Evolutionary conservation across 495 filamentous ascomycete species (phyloP).

Genomic region (Daldinia childiae): DNA sequence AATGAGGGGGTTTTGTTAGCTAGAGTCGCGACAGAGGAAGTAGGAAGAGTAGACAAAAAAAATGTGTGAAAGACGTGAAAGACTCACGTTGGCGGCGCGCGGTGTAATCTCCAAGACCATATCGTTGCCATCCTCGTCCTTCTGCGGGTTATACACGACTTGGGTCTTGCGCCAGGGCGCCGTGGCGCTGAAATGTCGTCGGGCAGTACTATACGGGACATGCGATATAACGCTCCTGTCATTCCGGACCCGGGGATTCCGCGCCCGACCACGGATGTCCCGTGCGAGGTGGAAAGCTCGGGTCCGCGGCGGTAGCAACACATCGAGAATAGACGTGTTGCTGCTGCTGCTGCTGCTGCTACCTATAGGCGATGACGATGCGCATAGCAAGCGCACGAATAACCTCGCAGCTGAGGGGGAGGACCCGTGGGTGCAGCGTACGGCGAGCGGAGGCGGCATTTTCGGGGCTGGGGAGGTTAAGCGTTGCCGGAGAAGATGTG

Average conservation of each 20-base stretch:
- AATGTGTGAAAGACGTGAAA: neutral
- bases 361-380: conserved; percentile 28
- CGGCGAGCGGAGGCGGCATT: conserved; percentile 47
- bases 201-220: neutral
- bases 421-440: conserved; percentile 47
- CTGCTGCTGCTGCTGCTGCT: conserved; percentile 8
- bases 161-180: conserved; percentile 47
- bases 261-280: conserved; percentile 17
- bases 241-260: conserved; percentile 12
- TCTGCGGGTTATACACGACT: conserved; percentile 69
- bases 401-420: conserved; percentile 49
- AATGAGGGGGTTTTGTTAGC: neutral
- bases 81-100: conserved; percentile 78
- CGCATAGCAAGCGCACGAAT: conserved; percentile 53
- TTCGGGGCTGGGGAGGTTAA: conserved; percentile 11
- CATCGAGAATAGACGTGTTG: conserved; percentile 47
- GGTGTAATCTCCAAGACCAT: conserved; percentile 83
- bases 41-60: neutral
- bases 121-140: conserved; percentile 80
- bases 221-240: neutral
- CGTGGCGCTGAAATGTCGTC: conserved; percentile 47
- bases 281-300: conserved; percentile 24
- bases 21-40: neutral
- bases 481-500: neutral
- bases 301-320: conserved; percentile 47